These are phyloP conservation scores for Chaetothyriales sp. DNA, from an alignment of 2,329 filamentous ascomycete genomes.

Conservation along the genomic window DNA sequence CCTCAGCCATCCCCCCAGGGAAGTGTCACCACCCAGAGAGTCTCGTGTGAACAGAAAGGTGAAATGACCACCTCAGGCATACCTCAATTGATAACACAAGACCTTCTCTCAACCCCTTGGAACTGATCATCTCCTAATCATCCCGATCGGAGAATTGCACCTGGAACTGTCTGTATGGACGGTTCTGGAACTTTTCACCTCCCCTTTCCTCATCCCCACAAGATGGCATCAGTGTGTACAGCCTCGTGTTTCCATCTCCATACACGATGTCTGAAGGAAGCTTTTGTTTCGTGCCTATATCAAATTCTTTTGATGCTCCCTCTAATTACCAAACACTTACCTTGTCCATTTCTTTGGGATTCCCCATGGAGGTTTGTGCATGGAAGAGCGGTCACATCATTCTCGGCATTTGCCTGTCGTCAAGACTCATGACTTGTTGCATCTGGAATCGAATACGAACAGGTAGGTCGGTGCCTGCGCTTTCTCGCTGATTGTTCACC, in stretches of 20 bases:
- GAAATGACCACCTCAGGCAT: no score
- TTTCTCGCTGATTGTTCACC: no score
- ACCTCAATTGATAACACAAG: no score
- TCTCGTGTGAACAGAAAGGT: no score
- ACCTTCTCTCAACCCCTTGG: no score
- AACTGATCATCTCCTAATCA: no score
- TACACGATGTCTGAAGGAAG: constrained; percentile 54
- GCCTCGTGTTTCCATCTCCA: constrained; percentile 40
- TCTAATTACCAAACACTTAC: constrained; percentile 35
- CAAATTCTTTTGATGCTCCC: constrained; percentile 26
- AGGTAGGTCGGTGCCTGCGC: no score
- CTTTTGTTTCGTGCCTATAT: constrained; percentile 49
- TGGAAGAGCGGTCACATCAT: constrained; percentile 33
- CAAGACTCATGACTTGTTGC: not conserved
- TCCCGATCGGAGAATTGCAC: not conserved
- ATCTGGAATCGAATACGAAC: no score
- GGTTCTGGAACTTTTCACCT: not conserved
- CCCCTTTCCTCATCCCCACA: constrained; percentile 1
- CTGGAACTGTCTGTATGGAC: no score
- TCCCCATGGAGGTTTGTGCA: constrained; percentile 30
- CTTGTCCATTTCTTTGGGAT: constrained; percentile 17
- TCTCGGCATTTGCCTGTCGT: no score
- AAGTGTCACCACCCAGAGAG: no score
- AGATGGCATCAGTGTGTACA: constrained; percentile 58
- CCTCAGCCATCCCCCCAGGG: not conserved